These are phyloP conservation scores for Penicillium brasilianum DNA, from an alignment of 2,329 filamentous ascomycete genomes.

Conservation along the genomic window DNA sequence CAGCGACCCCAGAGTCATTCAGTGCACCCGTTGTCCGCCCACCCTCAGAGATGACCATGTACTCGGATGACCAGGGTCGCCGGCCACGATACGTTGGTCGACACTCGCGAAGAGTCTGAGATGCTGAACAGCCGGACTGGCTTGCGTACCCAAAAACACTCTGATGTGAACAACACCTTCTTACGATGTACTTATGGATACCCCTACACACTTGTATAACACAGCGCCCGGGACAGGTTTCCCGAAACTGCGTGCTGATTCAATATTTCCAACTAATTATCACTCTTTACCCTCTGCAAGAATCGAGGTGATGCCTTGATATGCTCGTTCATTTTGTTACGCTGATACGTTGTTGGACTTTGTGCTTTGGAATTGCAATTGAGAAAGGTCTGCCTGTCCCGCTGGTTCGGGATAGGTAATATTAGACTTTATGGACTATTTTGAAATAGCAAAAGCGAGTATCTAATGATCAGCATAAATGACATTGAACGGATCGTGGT, in stretches of 20 bases:
- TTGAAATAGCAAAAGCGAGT: background rate
- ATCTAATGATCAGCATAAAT: background rate
- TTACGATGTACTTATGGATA: background rate
- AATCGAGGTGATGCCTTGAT: background rate
- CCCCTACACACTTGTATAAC: conserved; percentile 10
- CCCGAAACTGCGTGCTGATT: background rate
- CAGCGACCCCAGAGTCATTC: conserved; percentile 23
- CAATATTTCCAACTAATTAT: background rate
- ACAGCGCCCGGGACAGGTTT: background rate
- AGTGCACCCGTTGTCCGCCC: conserved; percentile 18
- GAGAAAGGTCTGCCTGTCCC: background rate
- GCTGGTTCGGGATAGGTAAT: background rate
- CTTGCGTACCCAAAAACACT: conserved; percentile 10
- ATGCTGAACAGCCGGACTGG: background rate
- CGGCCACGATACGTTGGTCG: conserved; percentile 41
- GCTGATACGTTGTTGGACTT: background rate
- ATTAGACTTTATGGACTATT: background rate
- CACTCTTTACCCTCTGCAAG: background rate
- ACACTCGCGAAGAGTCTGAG: conserved; percentile 32
- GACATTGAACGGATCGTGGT: background rate
- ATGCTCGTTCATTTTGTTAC: background rate
- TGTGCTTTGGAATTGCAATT: background rate
- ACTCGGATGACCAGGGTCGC: conserved; percentile 27
- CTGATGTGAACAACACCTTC: background rate
- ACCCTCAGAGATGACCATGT: conserved; percentile 16